These are phyloP conservation scores for Carpinus fangiana DNA, from an alignment of 306 rosid genomes.

Conservation along the genomic window DNA sequence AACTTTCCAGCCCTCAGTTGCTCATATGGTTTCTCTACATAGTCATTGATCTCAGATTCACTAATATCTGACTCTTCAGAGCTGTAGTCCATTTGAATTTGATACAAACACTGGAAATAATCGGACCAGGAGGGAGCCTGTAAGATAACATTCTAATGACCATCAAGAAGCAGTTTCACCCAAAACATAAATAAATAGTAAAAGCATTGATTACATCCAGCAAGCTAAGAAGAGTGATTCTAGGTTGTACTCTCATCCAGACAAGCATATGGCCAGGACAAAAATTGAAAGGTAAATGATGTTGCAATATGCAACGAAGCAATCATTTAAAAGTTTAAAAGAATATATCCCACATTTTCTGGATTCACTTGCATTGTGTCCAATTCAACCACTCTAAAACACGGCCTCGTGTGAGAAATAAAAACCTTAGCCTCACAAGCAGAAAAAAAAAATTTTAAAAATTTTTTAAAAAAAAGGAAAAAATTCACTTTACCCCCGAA, in stretches of 20 bases:
- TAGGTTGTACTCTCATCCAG: not conserved
- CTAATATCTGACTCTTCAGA: constrained; percentile 91
- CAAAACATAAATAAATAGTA: not conserved
- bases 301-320: not conserved
- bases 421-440: not conserved
- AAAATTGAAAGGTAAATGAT: not conserved
- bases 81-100: constrained; percentile 53
- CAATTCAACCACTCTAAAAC: not conserved
- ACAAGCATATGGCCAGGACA: not conserved
- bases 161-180: not conserved
- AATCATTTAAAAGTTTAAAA: not conserved
- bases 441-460: too few relatives aligned
- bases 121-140: not conserved
- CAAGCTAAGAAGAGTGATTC: not conserved
- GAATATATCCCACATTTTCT: not conserved
- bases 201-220: not conserved
- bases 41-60: constrained; percentile 83
- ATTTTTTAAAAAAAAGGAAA: too few relatives aligned
- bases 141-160: not conserved
- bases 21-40: constrained; percentile 72
- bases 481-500: too few relatives aligned
- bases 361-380: not conserved
- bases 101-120: not conserved
- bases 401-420: not conserved
- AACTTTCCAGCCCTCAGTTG: constrained; percentile 54